These are phyloP conservation scores for Boechera stricta DNA, from an alignment of 345 rosid genomes.

Conservation along the genomic window DNA sequence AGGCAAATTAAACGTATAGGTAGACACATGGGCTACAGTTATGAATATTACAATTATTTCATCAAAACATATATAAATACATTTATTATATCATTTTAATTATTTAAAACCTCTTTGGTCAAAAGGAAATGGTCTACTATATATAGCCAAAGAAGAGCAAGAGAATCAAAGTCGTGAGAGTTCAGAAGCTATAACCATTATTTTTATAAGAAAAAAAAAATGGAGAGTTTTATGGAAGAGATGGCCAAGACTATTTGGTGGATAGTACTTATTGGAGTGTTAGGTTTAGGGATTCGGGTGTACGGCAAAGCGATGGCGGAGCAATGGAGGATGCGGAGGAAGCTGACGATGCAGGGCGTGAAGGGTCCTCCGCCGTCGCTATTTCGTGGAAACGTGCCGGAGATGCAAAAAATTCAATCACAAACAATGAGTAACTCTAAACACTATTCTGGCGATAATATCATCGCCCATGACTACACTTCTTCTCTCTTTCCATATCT, in stretches of 20 bases:
- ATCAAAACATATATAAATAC: constrained; percentile 18
- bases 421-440: constrained; percentile 29
- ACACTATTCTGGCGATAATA: constrained; percentile 38
- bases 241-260: constrained; percentile 38
- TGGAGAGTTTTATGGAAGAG: constrained; percentile 37
- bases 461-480: constrained; percentile 72
- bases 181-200: constrained; percentile 21
- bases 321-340: constrained; percentile 46
- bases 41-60: constrained; percentile 29
- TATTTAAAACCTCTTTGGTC: constrained; percentile 10
- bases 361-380: constrained; percentile 69
- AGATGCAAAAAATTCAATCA: constrained; percentile 65
- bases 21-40: constrained; percentile 41
- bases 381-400: constrained; percentile 64
- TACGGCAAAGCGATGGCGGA: constrained; percentile 40
- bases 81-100: not conserved
- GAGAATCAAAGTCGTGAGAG: constrained; percentile 16
- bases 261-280: constrained; percentile 29
- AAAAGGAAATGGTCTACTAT: constrained; percentile 28
- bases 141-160: constrained; percentile 29
- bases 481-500: constrained; percentile 78
- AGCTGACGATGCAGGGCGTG: constrained; percentile 65
- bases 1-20: constrained; percentile 20
- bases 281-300: constrained; percentile 36
- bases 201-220: not conserved